Conservation (phyloP, 768 basidiomycete species). For the Rubroboletus satanas region DNA sequence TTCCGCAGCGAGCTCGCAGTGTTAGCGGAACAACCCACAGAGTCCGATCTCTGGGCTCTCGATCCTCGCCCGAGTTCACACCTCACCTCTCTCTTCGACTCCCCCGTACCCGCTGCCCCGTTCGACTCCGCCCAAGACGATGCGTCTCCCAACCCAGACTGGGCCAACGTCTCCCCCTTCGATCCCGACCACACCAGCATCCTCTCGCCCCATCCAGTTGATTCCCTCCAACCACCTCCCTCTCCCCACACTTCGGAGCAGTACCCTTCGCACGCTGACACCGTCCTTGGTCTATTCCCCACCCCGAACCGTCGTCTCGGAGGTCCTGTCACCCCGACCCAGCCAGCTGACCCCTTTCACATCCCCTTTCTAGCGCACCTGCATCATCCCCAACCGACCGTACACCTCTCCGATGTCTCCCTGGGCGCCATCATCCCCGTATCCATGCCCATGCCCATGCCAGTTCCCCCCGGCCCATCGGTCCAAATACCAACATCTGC, state of each 20-base stretch:
- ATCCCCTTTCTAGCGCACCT: not conserved
- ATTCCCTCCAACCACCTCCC: not conserved
- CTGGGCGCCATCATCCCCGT: not conserved
- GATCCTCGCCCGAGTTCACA: not conserved
- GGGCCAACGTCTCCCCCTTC: not conserved
- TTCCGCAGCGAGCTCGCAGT: slow-evolving; percentile 18
- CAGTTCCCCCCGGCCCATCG: not conserved
- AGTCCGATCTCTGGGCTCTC: slow-evolving; percentile 6
- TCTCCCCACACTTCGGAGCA: not conserved
- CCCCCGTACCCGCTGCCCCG: not conserved
- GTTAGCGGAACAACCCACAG: slow-evolving; percentile 3
- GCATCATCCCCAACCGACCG: slow-evolving; percentile 15
- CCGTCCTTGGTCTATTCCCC: slow-evolving; percentile 12
- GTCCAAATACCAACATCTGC: slow-evolving; percentile 4
- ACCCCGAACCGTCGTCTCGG: slow-evolving; percentile 6
- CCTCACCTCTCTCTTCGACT: not conserved
- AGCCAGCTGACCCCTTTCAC: not conserved
- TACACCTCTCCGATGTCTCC: slow-evolving; percentile 23
- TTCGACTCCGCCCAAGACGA: not conserved
- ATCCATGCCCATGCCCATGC: not conserved
- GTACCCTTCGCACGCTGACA: not conserved
- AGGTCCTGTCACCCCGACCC: not conserved
- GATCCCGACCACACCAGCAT: not conserved
- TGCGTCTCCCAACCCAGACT: not conserved
- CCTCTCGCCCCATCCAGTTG: not conserved